Conservation (phyloP, 306 rosid species). For the Trifolium fragiferum region DNA sequence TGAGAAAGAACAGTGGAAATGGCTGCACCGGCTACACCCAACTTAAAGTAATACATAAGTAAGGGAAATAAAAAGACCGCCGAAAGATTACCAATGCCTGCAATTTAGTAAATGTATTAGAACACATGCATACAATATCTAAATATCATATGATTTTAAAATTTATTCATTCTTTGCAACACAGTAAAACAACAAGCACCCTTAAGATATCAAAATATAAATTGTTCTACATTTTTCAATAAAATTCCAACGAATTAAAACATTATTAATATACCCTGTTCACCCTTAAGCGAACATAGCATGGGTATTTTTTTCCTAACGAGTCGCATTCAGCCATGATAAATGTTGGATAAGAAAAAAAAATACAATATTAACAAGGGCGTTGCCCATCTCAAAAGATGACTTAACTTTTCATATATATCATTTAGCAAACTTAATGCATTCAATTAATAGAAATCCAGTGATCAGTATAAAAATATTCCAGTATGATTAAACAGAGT, state of each 20-base stretch:
- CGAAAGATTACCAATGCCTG: conserved; percentile 87
- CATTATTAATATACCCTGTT: neutral
- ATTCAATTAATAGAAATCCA: conserved; percentile 16
- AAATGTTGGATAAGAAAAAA: conserved; percentile 2
- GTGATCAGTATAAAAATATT: conserved; percentile 3
- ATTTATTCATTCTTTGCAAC: conserved; percentile 22
- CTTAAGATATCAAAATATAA: conserved; percentile 18
- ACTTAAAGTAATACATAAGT: conserved; percentile 71
- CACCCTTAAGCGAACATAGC: conserved; percentile 30
- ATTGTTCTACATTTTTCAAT: conserved; percentile 12
- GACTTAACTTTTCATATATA: conserved; percentile 4
- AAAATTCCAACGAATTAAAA: neutral
- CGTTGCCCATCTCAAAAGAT: conserved; percentile 9
- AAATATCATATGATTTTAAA: conserved; percentile 22
- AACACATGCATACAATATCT: conserved; percentile 15
- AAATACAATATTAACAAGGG: conserved; percentile 5
- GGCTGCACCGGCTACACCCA: conserved; percentile 96
- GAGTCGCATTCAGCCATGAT: conserved; percentile 15
- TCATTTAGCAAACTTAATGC: neutral
- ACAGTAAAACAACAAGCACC: conserved; percentile 31
- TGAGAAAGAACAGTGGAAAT: conserved; percentile 90
- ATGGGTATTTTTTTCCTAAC: conserved; percentile 13
- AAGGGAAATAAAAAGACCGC: conserved; percentile 81
- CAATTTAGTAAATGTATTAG: conserved; percentile 46
- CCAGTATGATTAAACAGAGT: conserved; percentile 1